Base-by-base conservation (phyloP, 129 eudicot species). In the Escallonia herrerae region DNA sequence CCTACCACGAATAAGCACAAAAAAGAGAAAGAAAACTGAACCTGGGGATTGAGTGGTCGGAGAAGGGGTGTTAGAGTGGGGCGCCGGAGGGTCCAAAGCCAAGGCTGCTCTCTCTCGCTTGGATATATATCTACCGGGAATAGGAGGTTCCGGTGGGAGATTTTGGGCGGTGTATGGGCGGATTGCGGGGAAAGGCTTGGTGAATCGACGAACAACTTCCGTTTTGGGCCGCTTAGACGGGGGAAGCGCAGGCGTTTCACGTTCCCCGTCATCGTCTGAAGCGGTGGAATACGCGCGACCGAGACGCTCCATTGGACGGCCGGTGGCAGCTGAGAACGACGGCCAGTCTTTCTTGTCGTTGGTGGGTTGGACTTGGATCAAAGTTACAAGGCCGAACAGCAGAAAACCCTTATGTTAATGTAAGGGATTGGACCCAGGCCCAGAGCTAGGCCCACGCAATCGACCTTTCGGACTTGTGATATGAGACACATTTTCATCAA, bases 101-200 rank as follows among this genome's bases (percentile, higher is more conserved):
- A 76, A 68, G 58, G 74, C 75, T 58, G 91, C 95, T 68, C 90
- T 78, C 81, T 91, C 96, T 51, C 96, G 79, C 74, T 91, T 91
- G 37, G 96, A 91, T 53, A 91, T 66, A 74, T 91, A 91, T 63
- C 96, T 76, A 8, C 96, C 98, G n/a, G 86, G 77, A 56, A 83
- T 47, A 47, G 80, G 86, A 72, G 84, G 68, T 58, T 83, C 97
- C 22, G 70, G 57, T 56, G 75, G 76, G 57, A 56, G 67, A 73
- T 9, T 37, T 38, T 51, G 59, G 47, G 55, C 5, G 15, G 59
- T 77, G 41, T 6, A 66, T 2, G 13, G 68, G 52, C 63, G 68
- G 40, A 7, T 44, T 15, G 40, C 40, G 67, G 79, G 75, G 43
- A 50, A 65, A 13, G 42, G 61, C 10, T 22, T 51, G 45, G 64